Conservation (phyloP, 2,329 filamentous ascomycete species). For the Fusarium pseudonygamai region DNA sequence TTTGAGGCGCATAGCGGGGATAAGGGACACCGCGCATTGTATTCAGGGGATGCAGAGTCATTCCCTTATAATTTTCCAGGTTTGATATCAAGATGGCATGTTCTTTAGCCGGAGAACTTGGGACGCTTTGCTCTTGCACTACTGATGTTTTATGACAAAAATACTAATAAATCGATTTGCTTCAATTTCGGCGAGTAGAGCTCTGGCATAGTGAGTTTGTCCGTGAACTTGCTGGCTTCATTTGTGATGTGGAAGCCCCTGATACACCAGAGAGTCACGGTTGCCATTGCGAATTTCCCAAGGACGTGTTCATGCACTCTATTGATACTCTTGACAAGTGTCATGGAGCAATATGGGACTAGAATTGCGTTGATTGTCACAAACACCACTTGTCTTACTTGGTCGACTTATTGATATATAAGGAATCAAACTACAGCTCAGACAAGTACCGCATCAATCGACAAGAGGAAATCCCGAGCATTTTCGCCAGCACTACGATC, state of each 20-base stretch:
- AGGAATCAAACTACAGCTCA: neutral
- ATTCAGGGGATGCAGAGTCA: constrained; percentile 13
- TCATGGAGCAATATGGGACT: neutral
- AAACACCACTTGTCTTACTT: neutral
- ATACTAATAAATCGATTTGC: constrained; percentile 27
- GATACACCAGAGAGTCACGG: too few species aligned
- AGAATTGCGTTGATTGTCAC: too few species aligned
- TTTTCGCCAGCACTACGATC: constrained; percentile 15
- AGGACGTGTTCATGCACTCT: neutral
- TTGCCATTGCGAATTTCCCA: neutral
- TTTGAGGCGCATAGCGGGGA: constrained; percentile 46
- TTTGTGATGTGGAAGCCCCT: neutral
- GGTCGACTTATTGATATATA: neutral
- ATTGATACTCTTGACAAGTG: neutral
- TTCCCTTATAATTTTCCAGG: constrained; percentile 17
- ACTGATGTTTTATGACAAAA: constrained; percentile 37
- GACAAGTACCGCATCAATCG: constrained; percentile 17
- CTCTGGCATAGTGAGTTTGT: neutral
- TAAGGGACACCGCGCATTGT: constrained; percentile 32
- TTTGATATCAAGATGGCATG: constrained; percentile 20
- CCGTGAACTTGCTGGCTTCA: neutral
- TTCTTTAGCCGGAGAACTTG: constrained; percentile 24
- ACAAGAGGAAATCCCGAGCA: constrained; percentile 24
- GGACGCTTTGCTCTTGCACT: constrained; percentile 26
- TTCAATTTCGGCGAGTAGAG: constrained; percentile 1